These are phyloP conservation scores for Endocalyx cinctus DNA, from an alignment of 2,329 filamentous ascomycete genomes.

Conservation along the genomic window DNA sequence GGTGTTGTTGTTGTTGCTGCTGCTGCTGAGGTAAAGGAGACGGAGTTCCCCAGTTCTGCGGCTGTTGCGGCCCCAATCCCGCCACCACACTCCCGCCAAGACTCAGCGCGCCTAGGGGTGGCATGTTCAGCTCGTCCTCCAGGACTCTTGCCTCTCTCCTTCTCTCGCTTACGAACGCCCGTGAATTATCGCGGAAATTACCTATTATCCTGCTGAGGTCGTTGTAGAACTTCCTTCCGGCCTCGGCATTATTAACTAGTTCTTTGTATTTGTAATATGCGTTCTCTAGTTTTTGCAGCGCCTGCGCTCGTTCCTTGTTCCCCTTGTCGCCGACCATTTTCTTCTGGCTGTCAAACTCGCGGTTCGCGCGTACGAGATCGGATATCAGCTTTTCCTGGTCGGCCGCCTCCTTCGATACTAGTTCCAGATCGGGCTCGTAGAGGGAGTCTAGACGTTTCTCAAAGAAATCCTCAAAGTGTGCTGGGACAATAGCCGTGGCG, in stretches of 20 bases:
- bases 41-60: too few relatives aligned
- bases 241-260: constrained; percentile 85
- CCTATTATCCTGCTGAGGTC: constrained; percentile 85
- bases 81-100: constrained; percentile 12
- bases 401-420: constrained; percentile 63
- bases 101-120: constrained; percentile 22
- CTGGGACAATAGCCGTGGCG: constrained; percentile 76
- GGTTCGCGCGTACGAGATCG: constrained; percentile 70
- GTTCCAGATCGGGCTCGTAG: constrained; percentile 74
- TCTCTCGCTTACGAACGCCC: constrained; percentile 74
- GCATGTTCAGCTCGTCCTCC: constrained; percentile 29
- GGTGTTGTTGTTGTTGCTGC: constrained; percentile 24
- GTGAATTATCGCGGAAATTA: constrained; percentile 70
- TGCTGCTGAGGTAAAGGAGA: constrained; percentile 12
- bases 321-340: constrained; percentile 58
- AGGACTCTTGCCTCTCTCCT: constrained; percentile 74
- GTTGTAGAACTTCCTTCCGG: constrained; percentile 94
- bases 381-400: constrained; percentile 71
- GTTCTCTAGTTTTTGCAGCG: constrained; percentile 81
- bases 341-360: constrained; percentile 69
- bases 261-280: constrained; percentile 97
- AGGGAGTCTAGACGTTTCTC: constrained; percentile 68
- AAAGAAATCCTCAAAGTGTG: constrained; percentile 90
- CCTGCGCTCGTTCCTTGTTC: constrained; percentile 73
- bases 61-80: constrained; percentile 1